Evolutionary conservation across 2,329 filamentous ascomycete genomes (phyloP).

Genomic region (Immersiporthe knoxdaviesiana): DNA sequence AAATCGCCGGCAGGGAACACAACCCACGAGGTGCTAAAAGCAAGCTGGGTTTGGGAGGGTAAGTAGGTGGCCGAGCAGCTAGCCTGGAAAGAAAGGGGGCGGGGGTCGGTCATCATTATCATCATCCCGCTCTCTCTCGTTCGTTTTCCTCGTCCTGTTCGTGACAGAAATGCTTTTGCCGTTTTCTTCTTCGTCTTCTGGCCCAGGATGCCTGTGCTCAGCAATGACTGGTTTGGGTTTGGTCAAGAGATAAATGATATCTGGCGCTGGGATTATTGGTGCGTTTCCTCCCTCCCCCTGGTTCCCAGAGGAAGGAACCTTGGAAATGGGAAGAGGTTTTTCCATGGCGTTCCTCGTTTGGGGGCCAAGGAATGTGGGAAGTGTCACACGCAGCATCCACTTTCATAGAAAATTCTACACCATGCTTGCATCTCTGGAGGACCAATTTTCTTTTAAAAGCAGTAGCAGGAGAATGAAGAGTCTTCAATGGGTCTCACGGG

Average conservation of each 20-base stretch:
- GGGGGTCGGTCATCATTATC: too few species aligned
- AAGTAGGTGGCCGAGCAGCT: neutral
- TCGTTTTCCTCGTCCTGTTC: constrained; percentile 3
- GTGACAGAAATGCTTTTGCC: neutral
- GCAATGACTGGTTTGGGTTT: neutral
- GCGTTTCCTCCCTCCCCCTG: neutral
- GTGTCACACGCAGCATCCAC: neutral
- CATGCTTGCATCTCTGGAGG: neutral
- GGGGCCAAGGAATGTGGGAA: neutral
- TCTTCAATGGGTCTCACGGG: too few species aligned
- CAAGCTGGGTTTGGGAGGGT: neutral
- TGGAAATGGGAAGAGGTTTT: neutral
- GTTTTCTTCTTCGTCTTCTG: neutral
- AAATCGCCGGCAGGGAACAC: neutral
- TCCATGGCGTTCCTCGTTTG: neutral
- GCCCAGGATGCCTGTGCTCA: neutral
- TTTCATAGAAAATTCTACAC: neutral
- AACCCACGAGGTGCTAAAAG: neutral
- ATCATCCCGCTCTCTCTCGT: neutral
- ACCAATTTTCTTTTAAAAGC: too few species aligned
- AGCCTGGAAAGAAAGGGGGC: neutral
- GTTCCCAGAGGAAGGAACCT: neutral
- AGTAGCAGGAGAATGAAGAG: too few species aligned
- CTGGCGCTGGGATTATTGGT: neutral
- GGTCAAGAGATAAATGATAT: neutral